A percentile compares a stretch with the other conserved stretches of the same genome.
phyloP scores from a whole-genome alignment of 2,329 filamentous ascomycete genomes.

The Paracorniculantispora psalliotae region DNA sequence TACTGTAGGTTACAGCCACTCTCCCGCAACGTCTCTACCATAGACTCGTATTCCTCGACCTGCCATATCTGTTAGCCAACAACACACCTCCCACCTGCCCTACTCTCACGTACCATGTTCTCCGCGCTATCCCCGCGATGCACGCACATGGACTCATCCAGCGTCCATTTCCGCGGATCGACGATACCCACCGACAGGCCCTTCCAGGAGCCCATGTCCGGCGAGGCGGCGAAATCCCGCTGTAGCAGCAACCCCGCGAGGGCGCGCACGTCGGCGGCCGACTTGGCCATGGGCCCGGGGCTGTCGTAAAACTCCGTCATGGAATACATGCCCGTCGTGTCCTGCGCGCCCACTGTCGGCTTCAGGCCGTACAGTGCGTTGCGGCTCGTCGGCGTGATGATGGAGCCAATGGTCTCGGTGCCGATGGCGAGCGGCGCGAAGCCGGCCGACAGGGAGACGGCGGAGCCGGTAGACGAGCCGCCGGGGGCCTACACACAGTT shows the following conservation, averaged over 20 bases:
- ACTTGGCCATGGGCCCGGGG: conserved; percentile 24
- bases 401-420: conserved; percentile 29
- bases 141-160: conserved; percentile 14
- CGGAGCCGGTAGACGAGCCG: conserved; percentile 31
- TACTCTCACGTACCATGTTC: conserved; percentile 14
- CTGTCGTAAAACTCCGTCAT: conserved; percentile 23
- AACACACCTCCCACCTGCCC: neutral
- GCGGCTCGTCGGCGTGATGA: conserved; percentile 20
- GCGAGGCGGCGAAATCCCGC: neutral
- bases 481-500: conserved; percentile 22
- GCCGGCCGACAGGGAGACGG: conserved; percentile 27
- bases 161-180: conserved; percentile 13
- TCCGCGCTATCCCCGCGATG: conserved; percentile 14
- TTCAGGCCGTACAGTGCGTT: conserved; percentile 25
- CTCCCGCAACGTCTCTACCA: conserved; percentile 2
- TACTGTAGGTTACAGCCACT: conserved; percentile 9
- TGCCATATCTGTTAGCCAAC: neutral
- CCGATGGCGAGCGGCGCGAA: conserved; percentile 27
- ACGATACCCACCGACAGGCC: conserved; percentile 13
- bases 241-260: conserved; percentile 12
- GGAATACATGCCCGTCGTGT: conserved; percentile 18
- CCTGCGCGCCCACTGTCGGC: conserved; percentile 18
- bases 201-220: conserved; percentile 12
- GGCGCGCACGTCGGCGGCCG: conserved; percentile 14
- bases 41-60: conserved; percentile 9